phyloP scores from a whole-genome alignment of 768 basidiomycete genomes.

The Termitomyces sp. region DNA sequence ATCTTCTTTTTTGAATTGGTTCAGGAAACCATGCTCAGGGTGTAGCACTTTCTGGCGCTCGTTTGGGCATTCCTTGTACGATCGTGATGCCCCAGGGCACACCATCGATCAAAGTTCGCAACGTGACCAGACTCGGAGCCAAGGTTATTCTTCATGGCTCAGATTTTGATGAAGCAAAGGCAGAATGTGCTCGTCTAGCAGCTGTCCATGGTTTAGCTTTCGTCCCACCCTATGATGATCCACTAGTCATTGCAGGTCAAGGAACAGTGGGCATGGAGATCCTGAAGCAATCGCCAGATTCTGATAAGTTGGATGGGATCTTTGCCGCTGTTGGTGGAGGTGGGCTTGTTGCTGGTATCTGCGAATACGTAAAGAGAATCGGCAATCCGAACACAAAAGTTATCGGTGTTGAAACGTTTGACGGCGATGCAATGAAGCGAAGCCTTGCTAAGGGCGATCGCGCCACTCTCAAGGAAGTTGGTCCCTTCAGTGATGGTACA shows the following conservation, averaged over 20 bases:
- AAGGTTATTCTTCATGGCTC: constrained; percentile 88
- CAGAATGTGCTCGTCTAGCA: constrained; percentile 86
- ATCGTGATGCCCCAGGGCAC: constrained; percentile 98
- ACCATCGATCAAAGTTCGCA: constrained; percentile 92
- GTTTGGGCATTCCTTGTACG: constrained; percentile 89
- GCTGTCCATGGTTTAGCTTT: constrained; percentile 71
- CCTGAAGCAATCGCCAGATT: constrained; percentile 76
- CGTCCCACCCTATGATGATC: constrained; percentile 97
- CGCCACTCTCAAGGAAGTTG: constrained; percentile 82
- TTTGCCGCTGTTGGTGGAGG: constrained; percentile 95
- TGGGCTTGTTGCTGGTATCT: constrained; percentile 86
- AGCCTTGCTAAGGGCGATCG: constrained; percentile 80
- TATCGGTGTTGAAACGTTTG: constrained; percentile 88
- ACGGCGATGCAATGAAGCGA: constrained; percentile 89
- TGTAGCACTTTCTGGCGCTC: constrained; percentile 89
- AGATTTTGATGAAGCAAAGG: constrained; percentile 96
- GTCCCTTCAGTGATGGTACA: constrained; percentile 96
- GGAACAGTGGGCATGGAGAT: constrained; percentile 95
- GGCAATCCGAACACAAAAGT: constrained; percentile 79
- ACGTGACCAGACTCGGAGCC: constrained; percentile 91
- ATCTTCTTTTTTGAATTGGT: not conserved
- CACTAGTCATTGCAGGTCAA: constrained; percentile 94
- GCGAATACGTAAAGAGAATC: constrained; percentile 89
- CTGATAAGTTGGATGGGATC: constrained; percentile 74
- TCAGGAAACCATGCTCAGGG: constrained; percentile 98